These are phyloP conservation scores for Neonectria hederae DNA, from an alignment of 2,329 filamentous ascomycete species.

Conservation along the genomic window DNA sequence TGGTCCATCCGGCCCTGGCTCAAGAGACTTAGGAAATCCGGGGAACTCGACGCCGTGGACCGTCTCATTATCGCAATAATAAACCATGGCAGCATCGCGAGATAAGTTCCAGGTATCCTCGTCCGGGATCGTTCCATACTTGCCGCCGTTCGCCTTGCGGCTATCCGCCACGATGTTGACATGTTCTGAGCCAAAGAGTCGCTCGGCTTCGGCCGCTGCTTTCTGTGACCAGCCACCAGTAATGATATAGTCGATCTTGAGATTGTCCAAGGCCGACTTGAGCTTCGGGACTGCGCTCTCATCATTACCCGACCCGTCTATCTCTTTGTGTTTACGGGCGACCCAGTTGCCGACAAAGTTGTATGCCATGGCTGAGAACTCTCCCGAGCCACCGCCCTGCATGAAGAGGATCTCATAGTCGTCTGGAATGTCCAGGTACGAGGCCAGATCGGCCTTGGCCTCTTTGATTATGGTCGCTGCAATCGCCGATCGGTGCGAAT, in stretches of 20 bases:
- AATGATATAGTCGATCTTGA: constrained; percentile 89
- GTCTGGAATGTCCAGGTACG: constrained; percentile 82
- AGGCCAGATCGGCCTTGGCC: constrained; percentile 77
- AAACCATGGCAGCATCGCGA: constrained; percentile 76
- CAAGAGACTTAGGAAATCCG: constrained; percentile 70
- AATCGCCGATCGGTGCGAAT: constrained; percentile 84
- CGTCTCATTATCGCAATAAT: constrained; percentile 94
- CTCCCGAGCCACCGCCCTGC: constrained; percentile 85
- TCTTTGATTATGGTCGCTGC: constrained; percentile 82
- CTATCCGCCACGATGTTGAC: constrained; percentile 80
- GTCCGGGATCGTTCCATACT: constrained; percentile 85
- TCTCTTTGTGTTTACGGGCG: constrained; percentile 58
- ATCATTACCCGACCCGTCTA: no score
- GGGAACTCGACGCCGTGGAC: constrained; percentile 94
- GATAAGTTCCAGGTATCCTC: constrained; percentile 81
- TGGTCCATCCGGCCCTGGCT: constrained; percentile 66
- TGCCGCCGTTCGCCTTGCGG: constrained; percentile 73
- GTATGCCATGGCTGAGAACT: constrained; percentile 86
- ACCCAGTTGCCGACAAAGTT: constrained; percentile 89
- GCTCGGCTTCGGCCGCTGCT: constrained; percentile 82
- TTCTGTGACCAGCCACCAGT: constrained; percentile 94
- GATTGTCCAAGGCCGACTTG: constrained; percentile 71
- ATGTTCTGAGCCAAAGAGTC: constrained; percentile 79
- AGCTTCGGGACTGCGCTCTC: constrained; percentile 58
- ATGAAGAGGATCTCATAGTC: constrained; percentile 91